Evolutionary conservation across 2,329 filamentous ascomycete species (phyloP).

Genomic region (Aspergillus terreus): DNA sequence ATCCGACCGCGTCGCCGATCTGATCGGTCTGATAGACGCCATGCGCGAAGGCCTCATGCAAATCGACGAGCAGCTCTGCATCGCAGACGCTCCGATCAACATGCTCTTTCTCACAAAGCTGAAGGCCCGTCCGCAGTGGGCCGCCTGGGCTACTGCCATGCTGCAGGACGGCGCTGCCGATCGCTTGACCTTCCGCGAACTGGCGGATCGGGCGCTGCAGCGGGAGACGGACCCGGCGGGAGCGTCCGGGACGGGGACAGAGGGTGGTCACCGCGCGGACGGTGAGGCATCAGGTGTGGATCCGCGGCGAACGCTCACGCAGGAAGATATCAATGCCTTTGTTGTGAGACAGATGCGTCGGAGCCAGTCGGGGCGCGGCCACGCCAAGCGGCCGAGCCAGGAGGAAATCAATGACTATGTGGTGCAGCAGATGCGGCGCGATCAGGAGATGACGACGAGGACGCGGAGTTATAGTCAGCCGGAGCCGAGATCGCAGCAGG

Average conservation of each 20-base stretch:
- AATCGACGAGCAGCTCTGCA: conserved; percentile 21
- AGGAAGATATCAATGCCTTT: conserved; percentile 26
- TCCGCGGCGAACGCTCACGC: conserved; percentile 7
- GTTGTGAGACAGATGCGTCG: conserved; percentile 23
- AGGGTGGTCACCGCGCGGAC: conserved; percentile 3
- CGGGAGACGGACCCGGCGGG: conserved; percentile 10
- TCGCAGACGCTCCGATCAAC: conserved; percentile 24
- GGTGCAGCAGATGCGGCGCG: conserved; percentile 23
- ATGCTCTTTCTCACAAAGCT: conserved; percentile 24
- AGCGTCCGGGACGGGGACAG: no score
- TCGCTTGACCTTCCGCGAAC: conserved; percentile 20
- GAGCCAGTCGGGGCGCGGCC: conserved; percentile 6
- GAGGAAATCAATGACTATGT: conserved; percentile 29
- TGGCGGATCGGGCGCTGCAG: conserved; percentile 19
- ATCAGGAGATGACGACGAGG: conserved; percentile 18
- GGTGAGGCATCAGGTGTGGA: no score
- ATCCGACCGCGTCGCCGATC: conserved; percentile 23
- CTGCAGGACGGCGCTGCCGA: conserved; percentile 18
- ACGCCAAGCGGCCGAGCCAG: conserved; percentile 23
- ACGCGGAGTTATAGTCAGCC: conserved; percentile 21
- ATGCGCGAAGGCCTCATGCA: conserved; percentile 24
- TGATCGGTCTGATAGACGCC: conserved; percentile 25
- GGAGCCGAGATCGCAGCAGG: conserved; percentile 6
- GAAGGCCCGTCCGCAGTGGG: conserved; percentile 22
- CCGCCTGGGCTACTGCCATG: conserved; percentile 22